A percentile compares a stretch with the other conserved stretches of the same genome.
These are phyloP conservation scores for Epithemia pelagica DNA, from an alignment of 108 stramenopile species.

Conservation along the genomic window DNA sequence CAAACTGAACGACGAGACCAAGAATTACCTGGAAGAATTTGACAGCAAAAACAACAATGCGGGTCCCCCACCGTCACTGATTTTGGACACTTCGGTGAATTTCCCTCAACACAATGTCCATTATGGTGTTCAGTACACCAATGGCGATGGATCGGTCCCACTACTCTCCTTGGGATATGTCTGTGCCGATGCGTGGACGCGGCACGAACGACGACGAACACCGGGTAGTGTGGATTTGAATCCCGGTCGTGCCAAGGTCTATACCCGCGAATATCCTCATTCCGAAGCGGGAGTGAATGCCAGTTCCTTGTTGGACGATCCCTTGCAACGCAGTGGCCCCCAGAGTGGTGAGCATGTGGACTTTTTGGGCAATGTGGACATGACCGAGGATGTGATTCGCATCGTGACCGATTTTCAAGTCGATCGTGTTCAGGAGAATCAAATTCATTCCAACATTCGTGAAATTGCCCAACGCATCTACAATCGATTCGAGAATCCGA, in stretches of 20 bases:
- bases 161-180: constrained; percentile 78
- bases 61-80: constrained; percentile 38
- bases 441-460: constrained; percentile 21
- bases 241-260: constrained; percentile 49
- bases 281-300: no score
- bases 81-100: constrained; percentile 54
- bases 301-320: constrained; percentile 52
- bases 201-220: constrained; percentile 17
- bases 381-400: constrained; percentile 63
- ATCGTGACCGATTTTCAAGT: constrained; percentile 65
- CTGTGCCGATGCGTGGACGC: constrained; percentile 65
- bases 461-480: constrained; percentile 20
- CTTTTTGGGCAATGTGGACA: constrained; percentile 76
- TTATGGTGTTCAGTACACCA: constrained; percentile 52
- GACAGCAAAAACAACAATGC: constrained; percentile 5
- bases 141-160: constrained; percentile 86
- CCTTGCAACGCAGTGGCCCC: constrained; percentile 72
- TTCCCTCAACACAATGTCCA: constrained; percentile 36
- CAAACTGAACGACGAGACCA: constrained; percentile 43
- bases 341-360: constrained; percentile 79
- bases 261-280: constrained; percentile 70
- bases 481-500: not conserved
- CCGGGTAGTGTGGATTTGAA: constrained; percentile 54
- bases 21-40: constrained; percentile 4
- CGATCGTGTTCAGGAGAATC: constrained; percentile 26